Evolutionary conservation across 768 basidiomycete genomes (phyloP), one percentile per base, ranked within the genome.

Genomic region (Brasilioporus rufonigricans): DNA sequence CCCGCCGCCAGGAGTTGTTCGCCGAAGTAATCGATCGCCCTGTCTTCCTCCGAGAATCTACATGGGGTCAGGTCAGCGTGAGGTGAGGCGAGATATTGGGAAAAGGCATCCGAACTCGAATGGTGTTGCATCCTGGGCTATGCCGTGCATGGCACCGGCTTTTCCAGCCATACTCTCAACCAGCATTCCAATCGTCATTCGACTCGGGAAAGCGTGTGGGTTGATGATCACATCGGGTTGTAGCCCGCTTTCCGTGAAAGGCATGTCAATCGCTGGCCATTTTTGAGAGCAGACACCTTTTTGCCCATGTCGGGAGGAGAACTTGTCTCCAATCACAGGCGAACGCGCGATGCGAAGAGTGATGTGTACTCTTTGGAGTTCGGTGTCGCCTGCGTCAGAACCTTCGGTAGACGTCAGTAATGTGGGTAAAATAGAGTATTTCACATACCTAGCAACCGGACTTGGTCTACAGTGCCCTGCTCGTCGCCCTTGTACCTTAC

Each of bases 181-280:
- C 69, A 99, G 86, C 97, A 99, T 99, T 55, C 97, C 97, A 64
- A 99, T 99, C 1, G 97, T 99, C 97, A 99, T 99, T 62, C 97
- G 91, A 79, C 87, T 91, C 2, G 97, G 97, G 79, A 99, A 99
- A 16, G 97, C 97, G 70, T 99, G 97, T 33, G 97, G 97, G 74
- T 99, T 99, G 77, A 99, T 98, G 71, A 99, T 98, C 47, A 99
- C 85, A 72, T 99, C 97, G 1, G 97, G 97, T 71, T 98, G 96
- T 82, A 99, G 94, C 16, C 97, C 97, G 54, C 92, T 96, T 76
- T 99, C 97, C 64, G 86, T 87, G 80, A 99, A 98, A 14, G 97
- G 97, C 97, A 99, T 98, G 69, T 99, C 97, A 62, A 97, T 74
- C 18, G 89, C 84, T 9, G 97, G 97, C 93, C 95, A 99, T 74